Percentiles rank a stretch among this genome's conserved stretches.
These are phyloP conservation scores for Leishmania aethiopica DNA, from an alignment of 208 protist species.

Conservation along the genomic window DNA sequence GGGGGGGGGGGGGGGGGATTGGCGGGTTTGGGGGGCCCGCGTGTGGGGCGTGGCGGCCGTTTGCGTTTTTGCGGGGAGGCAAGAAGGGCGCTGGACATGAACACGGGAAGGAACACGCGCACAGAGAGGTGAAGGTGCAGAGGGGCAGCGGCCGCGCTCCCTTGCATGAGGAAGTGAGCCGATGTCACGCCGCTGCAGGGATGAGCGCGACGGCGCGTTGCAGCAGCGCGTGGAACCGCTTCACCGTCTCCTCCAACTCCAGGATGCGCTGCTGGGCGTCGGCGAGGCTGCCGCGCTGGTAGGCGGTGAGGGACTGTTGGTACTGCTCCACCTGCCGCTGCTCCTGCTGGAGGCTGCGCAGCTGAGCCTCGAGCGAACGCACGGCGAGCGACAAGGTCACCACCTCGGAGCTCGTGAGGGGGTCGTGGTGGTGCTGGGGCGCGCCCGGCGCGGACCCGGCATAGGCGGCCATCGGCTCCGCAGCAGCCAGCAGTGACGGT, in stretches of 20 bases:
- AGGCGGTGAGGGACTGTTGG: constrained; percentile 10
- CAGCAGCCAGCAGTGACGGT: constrained; percentile 10
- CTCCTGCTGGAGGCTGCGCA: constrained; percentile 21
- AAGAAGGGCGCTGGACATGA: not conserved
- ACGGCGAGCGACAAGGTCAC: constrained; percentile 16
- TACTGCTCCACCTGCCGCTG: constrained; percentile 27
- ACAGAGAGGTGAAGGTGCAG: not conserved
- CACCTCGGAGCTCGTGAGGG: constrained; percentile 16
- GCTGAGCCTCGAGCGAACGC: constrained; percentile 19
- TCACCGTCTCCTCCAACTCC: constrained; percentile 62
- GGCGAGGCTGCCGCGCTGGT: constrained; percentile 29
- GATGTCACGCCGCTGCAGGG: constrained; percentile 16
- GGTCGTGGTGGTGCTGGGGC: constrained; percentile 15
- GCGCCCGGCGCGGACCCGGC: not conserved
- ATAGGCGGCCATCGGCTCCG: not conserved
- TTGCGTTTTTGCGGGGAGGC: not conserved
- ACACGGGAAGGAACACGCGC: not conserved
- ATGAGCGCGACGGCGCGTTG: constrained; percentile 55
- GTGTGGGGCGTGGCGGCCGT: not conserved
- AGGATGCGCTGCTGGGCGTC: constrained; percentile 46
- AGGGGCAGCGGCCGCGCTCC: too few species aligned
- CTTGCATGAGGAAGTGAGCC: not conserved
- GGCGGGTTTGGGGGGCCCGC: not conserved
- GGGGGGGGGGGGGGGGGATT: fast-evolving
- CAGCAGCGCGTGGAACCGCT: constrained; percentile 52